Base-by-base conservation (phyloP, 352 stramenopile species). In the Pythium guiyangense region DNA sequence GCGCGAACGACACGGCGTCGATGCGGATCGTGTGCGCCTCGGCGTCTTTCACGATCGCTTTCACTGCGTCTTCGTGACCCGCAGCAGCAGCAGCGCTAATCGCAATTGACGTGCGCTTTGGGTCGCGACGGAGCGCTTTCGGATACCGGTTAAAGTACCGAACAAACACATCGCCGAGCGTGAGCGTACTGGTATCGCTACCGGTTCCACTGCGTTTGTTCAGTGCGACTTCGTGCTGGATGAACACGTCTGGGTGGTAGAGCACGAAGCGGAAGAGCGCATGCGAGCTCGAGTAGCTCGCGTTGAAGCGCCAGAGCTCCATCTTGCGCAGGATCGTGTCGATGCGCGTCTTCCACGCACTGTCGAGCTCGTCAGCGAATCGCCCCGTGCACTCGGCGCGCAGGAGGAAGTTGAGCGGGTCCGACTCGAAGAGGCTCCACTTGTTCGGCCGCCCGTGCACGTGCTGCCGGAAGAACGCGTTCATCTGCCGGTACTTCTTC, bases 351-450 rank as follows among this genome's bases (percentile, higher is more conserved):
- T 64, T 63, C 31, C 69, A 44, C 42, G 61, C 70, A 2, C 62
- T 49, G 18, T 71, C 60, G 40, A 68, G 53, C 51, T 81, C 69
- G 39, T 67, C 57, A 18, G 59, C 61, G 25, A 77, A 66, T 51
- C 61, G 71, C 18, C 62, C 66, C 14, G 67, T 85, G 60, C 77
- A 90, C 63, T 90, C 79, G 48, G 83, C 67, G 49, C 68, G 65
- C 63, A 90, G 39, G 29, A 90, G 44, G 29, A 88, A 90, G 57
- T 88, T 90, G 34, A 88, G 65, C 22, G 77, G 35, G 35, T 90
- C 79, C 1, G 74, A 70, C 55, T 90, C 79, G 50, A 81, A 77
- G 26, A 88, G 57, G 8, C 65, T 54, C 17, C 68, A 49, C 20
- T 62, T 56, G 60, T 90, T 90, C 25, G 54, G 68, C 14, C 66